Evolutionary conservation across 352 stramenopile genomes (phyloP), one percentile per base, ranked within the genome.

Genomic region (Globisporangium cederbergense): DNA sequence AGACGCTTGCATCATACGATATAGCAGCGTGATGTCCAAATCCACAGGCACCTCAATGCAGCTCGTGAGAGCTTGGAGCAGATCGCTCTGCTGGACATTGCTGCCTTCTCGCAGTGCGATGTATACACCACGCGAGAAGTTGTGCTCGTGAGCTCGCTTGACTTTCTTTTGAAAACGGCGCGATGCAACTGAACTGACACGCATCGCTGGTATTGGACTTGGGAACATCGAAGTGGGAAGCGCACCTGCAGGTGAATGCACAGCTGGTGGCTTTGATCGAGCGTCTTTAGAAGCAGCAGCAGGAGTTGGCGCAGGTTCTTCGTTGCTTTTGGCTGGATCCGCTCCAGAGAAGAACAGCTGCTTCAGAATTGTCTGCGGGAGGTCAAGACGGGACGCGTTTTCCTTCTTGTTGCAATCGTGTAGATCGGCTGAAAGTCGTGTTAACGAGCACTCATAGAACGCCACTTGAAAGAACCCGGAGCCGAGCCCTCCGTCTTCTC

Each of bases 81-180:
- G 74, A 73, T 96, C 88, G 46, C 81, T 94, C 54, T 91, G 86
- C 55, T 96, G 80, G 0, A 96, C 78, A 7, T 74, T 57, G n/a
- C 76, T 78, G 25, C 81, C 83, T 70, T 93, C 83, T 30, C 88
- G 80, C 16, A 96, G 62, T 9, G 87, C 77, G 38, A 93, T 81
- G 59, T 96, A 95, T 34, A 96, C 85, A 52, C 86, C 88, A 56
- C 87, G 82, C 49, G 88, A 94, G 58, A 96, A 96, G 52, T 95
- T 96, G 63, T 94, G 84, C 50, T 96, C 86, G 51, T 96, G 88
- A 0, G 87, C 88, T 38, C 81, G 79, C 64, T 93, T 95, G 4
- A 96, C 74, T 49, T 91, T 89, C 61, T 93, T 91, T 49, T 82
- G 76, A 62, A 93, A 96, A 14, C 77, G 78, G 55, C 66, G 64